Evolutionary conservation across 108 stramenopile species (phyloP).

Genomic region (Skeletonema menzelii): DNA sequence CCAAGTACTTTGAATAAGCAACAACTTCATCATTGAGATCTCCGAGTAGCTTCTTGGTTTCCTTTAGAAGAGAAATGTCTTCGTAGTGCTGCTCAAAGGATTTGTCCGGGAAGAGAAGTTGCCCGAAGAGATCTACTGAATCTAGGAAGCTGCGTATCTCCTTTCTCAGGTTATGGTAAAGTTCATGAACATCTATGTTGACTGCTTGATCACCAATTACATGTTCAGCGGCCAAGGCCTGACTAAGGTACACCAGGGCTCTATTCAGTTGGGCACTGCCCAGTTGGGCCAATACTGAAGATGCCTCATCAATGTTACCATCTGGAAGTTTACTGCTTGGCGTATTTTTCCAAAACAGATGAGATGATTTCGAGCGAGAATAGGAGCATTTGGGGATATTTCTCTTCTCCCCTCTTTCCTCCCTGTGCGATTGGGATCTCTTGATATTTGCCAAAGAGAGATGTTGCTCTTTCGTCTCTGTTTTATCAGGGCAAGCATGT

Average conservation of each 20-base stretch:
- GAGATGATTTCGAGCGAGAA: conserved; percentile 30
- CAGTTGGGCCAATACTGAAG: conserved; percentile 22
- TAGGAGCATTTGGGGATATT: conserved; percentile 12
- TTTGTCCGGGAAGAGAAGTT: conserved; percentile 11
- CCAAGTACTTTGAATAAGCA: conserved; percentile 37
- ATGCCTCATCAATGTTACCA: conserved; percentile 16
- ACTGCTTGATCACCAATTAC: conserved; percentile 23
- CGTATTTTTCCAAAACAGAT: conserved; percentile 39
- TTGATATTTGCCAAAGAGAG: background rate
- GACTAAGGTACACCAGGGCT: conserved; percentile 19
- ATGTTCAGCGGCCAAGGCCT: conserved; percentile 21
- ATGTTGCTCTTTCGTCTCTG: background rate
- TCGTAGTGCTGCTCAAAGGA: conserved; percentile 7
- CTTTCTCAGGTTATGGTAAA: conserved; percentile 49
- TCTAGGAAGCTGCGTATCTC: conserved; percentile 49
- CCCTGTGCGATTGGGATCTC: background rate
- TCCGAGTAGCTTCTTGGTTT: conserved; percentile 30
- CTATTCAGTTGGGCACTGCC: conserved; percentile 30
- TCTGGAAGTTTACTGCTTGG: conserved; percentile 28
- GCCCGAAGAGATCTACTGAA: conserved; percentile 41
- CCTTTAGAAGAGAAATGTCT: conserved; percentile 9
- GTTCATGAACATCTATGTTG: conserved; percentile 23
- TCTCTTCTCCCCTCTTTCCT: background rate
- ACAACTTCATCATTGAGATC: conserved; percentile 46
- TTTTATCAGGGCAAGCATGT: conserved; percentile 15